Percentiles rank a stretch among this genome's conserved stretches.
phyloP scores from a whole-genome alignment of 192 early-diverging fungal species.

The Backusella circina region DNA sequence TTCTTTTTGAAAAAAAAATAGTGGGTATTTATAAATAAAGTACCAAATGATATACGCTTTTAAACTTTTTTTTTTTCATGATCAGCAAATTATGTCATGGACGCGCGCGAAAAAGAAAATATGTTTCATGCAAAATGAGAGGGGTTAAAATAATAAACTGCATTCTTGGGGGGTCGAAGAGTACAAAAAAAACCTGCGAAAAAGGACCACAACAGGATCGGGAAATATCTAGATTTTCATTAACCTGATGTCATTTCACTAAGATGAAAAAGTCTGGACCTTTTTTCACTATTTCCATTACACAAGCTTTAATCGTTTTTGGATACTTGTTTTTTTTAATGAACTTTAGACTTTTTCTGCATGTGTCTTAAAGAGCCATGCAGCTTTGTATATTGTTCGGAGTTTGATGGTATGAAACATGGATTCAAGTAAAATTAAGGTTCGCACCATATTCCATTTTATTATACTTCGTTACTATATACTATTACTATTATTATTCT shows the following conservation, averaged over 20 bases:
- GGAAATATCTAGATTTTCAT: conserved; percentile 13
- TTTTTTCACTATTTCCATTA: neutral
- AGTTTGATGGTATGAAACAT: conserved; percentile 5
- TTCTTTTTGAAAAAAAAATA: conserved; percentile 6
- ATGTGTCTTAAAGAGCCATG: neutral
- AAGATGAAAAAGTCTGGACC: conserved; percentile 3
- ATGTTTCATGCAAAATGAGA: conserved; percentile 34
- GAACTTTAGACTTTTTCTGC: conserved; percentile 5
- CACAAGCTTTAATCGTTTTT: conserved; percentile 3
- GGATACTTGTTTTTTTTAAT: neutral
- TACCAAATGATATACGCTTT: neutral
- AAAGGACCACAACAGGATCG: neutral
- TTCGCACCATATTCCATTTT: neutral
- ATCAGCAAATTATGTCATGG: conserved; percentile 25
- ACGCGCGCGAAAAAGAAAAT: conserved; percentile 4
- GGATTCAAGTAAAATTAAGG: conserved; percentile 7
- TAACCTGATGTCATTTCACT: conserved; percentile 3
- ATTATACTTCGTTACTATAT: neutral
- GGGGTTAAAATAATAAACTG: conserved; percentile 2
- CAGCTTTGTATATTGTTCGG: neutral
- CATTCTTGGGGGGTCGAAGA: conserved; percentile 17
- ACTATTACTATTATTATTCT: neutral
- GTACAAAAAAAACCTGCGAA: neutral
- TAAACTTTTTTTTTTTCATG: conserved; percentile 19
- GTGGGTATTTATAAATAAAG: conserved; percentile 7